phyloP scores from a whole-genome alignment of 2,329 filamentous ascomycete species.

The Ceratocystis lukuohia region DNA sequence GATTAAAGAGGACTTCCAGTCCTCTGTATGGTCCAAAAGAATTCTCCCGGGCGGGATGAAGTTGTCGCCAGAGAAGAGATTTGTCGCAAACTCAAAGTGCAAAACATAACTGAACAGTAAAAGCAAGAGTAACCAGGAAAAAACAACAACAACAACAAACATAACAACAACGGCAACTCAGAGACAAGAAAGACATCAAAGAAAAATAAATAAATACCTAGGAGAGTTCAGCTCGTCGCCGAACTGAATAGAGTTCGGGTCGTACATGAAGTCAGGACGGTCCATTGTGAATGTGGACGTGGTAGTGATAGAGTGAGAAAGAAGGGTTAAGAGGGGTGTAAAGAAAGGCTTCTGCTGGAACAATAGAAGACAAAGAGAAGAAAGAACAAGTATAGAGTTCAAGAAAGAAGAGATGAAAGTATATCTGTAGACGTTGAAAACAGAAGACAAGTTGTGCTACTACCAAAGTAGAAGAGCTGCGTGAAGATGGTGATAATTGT shows the following conservation, averaged over 20 bases:
- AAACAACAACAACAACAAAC: constrained; percentile 18
- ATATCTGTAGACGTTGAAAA: not conserved
- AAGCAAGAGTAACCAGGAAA: constrained; percentile 8
- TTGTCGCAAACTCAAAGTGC: constrained; percentile 24
- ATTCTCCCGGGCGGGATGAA: not conserved
- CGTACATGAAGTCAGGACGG: constrained; percentile 17
- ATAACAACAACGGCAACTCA: constrained; percentile 23
- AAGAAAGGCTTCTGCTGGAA: not conserved
- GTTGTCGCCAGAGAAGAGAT: constrained; percentile 2
- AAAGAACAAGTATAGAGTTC: not conserved
- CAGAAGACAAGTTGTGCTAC: constrained; percentile 6
- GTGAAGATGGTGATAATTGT: constrained; percentile 1
- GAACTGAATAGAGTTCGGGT: constrained; percentile 28
- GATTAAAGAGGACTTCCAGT: constrained; percentile 4
- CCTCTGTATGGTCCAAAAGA: constrained; percentile 1
- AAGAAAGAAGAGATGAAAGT: not conserved
- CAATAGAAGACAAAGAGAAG: not conserved
- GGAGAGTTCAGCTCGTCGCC: constrained; percentile 47
- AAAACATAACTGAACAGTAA: constrained; percentile 25
- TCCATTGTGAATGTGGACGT: constrained; percentile 13
- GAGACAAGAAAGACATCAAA: constrained; percentile 25
- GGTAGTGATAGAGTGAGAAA: not conserved
- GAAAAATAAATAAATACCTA: constrained; percentile 47
- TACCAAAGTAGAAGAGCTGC: constrained; percentile 8
- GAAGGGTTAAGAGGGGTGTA: not conserved